These are phyloP conservation scores for Xanthoconium stramineum DNA, from an alignment of 768 basidiomycete species.

Conservation along the genomic window DNA sequence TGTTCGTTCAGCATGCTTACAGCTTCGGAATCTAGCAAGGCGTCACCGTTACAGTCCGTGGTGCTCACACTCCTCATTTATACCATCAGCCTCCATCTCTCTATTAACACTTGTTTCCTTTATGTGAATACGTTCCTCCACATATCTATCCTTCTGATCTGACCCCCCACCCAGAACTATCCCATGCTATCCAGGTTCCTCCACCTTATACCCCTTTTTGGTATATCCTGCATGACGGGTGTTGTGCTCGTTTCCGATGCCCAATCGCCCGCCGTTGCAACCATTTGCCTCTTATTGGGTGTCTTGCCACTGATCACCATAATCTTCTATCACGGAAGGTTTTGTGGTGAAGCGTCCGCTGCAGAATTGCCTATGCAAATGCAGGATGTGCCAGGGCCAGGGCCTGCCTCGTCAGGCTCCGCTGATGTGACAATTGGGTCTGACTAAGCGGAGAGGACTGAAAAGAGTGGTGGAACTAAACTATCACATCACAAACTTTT, in stretches of 20 bases:
- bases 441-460: background rate
- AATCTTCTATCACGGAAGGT: background rate
- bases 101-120: slow-evolving; percentile 3
- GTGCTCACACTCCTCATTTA: slow-evolving; percentile 21
- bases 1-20: no score
- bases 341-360: background rate
- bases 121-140: background rate
- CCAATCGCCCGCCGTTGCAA: slow-evolving; percentile 12
- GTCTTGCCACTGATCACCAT: background rate
- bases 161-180: background rate
- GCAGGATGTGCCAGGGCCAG: background rate
- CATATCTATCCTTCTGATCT: background rate
- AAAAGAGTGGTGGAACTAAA: no score
- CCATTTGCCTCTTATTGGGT: background rate
- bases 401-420: background rate
- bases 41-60: no score
- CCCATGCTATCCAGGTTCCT: slow-evolving; percentile 3
- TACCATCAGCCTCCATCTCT: slow-evolving; percentile 20
- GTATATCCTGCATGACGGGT: slow-evolving; percentile 5
- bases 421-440: background rate
- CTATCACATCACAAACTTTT: no score
- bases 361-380: background rate
- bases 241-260: slow-evolving; percentile 2
- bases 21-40: no score
- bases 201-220: slow-evolving; percentile 10